These are phyloP conservation scores for Chytriomyces sp. DNA, from an alignment of 192 early-diverging fungal genomes.

Conservation along the genomic window DNA sequence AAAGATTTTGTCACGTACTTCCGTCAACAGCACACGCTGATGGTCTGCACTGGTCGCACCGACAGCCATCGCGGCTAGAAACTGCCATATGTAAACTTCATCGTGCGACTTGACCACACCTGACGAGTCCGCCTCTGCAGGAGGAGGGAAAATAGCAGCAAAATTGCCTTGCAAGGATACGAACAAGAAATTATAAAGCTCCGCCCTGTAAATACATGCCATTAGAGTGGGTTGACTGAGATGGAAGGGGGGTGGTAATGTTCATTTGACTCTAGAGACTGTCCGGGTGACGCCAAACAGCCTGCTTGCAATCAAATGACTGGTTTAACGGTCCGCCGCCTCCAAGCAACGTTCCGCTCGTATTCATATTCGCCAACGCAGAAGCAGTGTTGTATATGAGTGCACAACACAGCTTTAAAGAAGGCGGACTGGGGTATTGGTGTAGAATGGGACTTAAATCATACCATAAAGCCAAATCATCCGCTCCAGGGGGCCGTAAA, in stretches of 20 bases:
- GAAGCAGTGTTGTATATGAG: slow-evolving; percentile 5
- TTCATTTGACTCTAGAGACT: background rate
- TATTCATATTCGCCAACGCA: slow-evolving; percentile 21
- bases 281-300: background rate
- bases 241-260: background rate
- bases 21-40: slow-evolving; percentile 88
- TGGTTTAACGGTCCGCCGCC: background rate
- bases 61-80: slow-evolving; percentile 93
- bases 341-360: slow-evolving; percentile 37
- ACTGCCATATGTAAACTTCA: slow-evolving; percentile 97
- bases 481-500: slow-evolving; percentile 49
- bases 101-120: slow-evolving; percentile 47
- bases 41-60: slow-evolving; percentile 89
- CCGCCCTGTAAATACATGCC: slow-evolving; percentile 52
- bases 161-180: slow-evolving; percentile 74
- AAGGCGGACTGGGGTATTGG: slow-evolving; percentile 1
- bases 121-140: slow-evolving; percentile 9
- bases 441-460: background rate
- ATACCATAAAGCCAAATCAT: slow-evolving; percentile 62
- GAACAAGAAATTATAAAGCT: slow-evolving; percentile 85
- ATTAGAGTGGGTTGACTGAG: background rate
- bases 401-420: slow-evolving; percentile 18
- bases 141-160: slow-evolving; percentile 71
- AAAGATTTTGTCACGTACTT: slow-evolving; percentile 84
- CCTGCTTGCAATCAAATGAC: slow-evolving; percentile 1